Percentiles rank a stretch among this genome's conserved stretches.
These are phyloP conservation scores for Candida xyloterini DNA, from an alignment of 805 yeast genomes.

Conservation along the genomic window DNA sequence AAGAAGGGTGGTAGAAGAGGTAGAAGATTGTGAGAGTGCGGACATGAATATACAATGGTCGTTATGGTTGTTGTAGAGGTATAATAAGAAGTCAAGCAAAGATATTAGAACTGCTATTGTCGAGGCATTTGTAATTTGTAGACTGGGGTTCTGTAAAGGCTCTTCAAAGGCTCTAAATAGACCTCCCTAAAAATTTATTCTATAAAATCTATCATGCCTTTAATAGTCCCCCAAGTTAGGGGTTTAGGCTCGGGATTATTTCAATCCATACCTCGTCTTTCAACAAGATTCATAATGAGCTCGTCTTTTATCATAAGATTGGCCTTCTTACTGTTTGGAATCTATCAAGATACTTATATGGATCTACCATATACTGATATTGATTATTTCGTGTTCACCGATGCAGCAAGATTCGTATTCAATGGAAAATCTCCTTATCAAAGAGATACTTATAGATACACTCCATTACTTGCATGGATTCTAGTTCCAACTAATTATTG, in stretches of 20 bases:
- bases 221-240: slow-evolving; percentile 3
- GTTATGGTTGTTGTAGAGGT: slow-evolving; percentile 11
- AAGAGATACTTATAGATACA: slow-evolving; percentile 89
- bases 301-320: slow-evolving; percentile 41
- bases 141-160: not conserved
- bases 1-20: slow-evolving; percentile 99
- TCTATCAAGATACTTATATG: slow-evolving; percentile 80
- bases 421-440: slow-evolving; percentile 64
- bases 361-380: slow-evolving; percentile 88
- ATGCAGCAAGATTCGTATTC: slow-evolving; percentile 75
- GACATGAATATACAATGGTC: slow-evolving; percentile 9
- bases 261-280: not conserved
- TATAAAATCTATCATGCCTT: slow-evolving; percentile 11
- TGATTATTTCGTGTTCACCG: slow-evolving; percentile 90
- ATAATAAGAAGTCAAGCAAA: slow-evolving; percentile 9
- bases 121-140: not conserved
- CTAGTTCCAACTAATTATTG: slow-evolving; percentile 62
- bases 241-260: not conserved
- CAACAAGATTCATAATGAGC: slow-evolving; percentile 15
- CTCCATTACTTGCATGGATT: slow-evolving; percentile 86
- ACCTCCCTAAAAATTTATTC: too few species aligned
- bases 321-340: slow-evolving; percentile 71
- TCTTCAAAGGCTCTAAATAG: too few species aligned
- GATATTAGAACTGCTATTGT: not conserved
- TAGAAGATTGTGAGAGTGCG: slow-evolving; percentile 74